Evolutionary conservation across 345 rosid genomes (phyloP).

Genomic region (Syzygium aqueum): DNA sequence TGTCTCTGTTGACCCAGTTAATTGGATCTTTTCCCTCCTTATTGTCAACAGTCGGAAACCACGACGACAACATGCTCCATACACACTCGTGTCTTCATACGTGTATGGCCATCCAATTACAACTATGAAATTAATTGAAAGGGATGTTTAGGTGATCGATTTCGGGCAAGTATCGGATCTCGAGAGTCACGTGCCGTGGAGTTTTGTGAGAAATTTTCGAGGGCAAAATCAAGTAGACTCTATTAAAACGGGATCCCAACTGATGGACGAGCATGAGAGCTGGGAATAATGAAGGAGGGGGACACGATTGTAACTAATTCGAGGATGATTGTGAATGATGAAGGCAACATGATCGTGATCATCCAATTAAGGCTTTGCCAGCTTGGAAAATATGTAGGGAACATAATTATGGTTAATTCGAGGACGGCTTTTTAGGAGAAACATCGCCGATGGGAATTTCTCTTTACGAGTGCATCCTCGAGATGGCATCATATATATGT

Average conservation of each 20-base stretch:
- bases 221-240: neutral
- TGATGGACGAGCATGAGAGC: too few species aligned
- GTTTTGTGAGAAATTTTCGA: neutral
- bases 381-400: neutral
- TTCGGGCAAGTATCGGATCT: neutral
- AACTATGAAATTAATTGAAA: neutral
- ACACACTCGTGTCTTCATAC: neutral
- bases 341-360: neutral
- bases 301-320: neutral
- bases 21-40: neutral
- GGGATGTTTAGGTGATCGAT: neutral
- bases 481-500: neutral
- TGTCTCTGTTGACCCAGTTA: neutral
- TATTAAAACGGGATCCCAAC: rapidly evolving
- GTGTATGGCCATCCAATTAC: neutral
- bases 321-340: neutral
- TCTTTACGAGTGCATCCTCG: neutral
- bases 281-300: rapidly evolving
- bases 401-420: neutral
- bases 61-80: neutral
- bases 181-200: too few species aligned
- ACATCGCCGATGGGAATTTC: neutral
- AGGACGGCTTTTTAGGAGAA: neutral
- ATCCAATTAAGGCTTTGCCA: neutral
- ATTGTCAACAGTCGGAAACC: neutral